A percentile compares a stretch with the other conserved stretches of the same genome.
Evolutionary conservation across 1,284 basidiomycete species (phyloP).

Genomic region (Ceratobasidium papillatum): DNA sequence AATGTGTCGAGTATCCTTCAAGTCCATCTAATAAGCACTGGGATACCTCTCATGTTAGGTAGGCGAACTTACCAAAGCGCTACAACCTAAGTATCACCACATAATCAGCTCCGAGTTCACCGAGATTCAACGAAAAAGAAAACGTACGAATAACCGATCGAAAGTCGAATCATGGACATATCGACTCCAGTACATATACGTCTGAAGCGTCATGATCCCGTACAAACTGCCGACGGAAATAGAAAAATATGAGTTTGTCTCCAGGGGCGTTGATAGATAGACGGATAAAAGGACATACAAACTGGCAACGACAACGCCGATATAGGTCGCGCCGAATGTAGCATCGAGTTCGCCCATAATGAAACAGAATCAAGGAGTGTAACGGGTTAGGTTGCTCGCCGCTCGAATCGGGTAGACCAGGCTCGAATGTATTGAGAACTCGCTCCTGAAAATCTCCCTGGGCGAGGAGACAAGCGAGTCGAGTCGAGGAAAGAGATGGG

Average conservation of each 20-base stretch:
- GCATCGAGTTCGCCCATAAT: slow-evolving; percentile 16
- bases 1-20: slow-evolving; percentile 20
- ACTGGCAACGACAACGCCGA: slow-evolving; percentile 19
- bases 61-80: slow-evolving; percentile 15
- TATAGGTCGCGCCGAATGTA: slow-evolving; percentile 33
- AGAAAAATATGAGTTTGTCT: not conserved
- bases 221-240: slow-evolving; percentile 10
- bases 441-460: too few relatives aligned
- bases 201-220: slow-evolving; percentile 33
- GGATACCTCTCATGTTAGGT: not conserved
- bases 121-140: not conserved
- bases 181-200: slow-evolving; percentile 28
- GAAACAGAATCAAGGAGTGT: not conserved
- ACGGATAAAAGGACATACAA: slow-evolving; percentile 33
- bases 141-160: slow-evolving; percentile 25
- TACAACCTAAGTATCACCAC: not conserved
- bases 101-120: not conserved
- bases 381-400: not conserved
- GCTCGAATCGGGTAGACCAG: not conserved
- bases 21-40: too few relatives aligned
- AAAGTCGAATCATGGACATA: slow-evolving; percentile 19
- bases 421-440: too few relatives aligned
- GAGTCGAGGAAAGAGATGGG: not conserved
- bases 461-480: not conserved
- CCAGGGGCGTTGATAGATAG: too few relatives aligned